phyloP scores from a whole-genome alignment of 1,284 basidiomycete genomes.

The Puccinia coronata region DNA sequence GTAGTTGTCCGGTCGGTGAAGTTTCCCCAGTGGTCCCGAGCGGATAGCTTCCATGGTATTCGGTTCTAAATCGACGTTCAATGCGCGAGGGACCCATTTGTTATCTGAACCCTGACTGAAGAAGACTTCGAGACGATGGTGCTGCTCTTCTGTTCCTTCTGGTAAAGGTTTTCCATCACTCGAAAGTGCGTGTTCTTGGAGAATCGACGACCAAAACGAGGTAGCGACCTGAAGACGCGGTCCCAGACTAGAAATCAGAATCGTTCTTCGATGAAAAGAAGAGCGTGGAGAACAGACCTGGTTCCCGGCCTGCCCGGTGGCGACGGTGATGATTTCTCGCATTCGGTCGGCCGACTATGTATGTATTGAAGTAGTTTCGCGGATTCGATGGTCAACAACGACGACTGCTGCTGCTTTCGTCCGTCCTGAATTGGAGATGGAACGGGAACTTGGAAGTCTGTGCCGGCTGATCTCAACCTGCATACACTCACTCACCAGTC shows the following conservation, averaged over 20 bases:
- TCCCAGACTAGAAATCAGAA: no score
- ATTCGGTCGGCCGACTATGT: conserved; percentile 5
- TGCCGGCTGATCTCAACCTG: no score
- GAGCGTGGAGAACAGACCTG: conserved; percentile 60
- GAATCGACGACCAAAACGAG: conserved; percentile 73
- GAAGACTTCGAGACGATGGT: conserved; percentile 57
- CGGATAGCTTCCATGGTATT: conserved; percentile 59
- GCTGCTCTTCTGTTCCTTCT: conserved; percentile 51
- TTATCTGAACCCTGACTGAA: conserved; percentile 57
- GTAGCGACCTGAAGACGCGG: conserved; percentile 65
- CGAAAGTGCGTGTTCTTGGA: conserved; percentile 77
- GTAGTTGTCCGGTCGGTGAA: conserved; percentile 59
- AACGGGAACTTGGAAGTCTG: no score
- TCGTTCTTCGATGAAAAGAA: no score
- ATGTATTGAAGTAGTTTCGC: no score
- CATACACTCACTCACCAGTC: no score
- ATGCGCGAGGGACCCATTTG: conserved; percentile 56
- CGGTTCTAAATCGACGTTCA: conserved; percentile 58
- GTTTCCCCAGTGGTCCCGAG: conserved; percentile 57
- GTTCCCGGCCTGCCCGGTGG: conserved; percentile 66
- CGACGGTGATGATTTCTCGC: conserved; percentile 53
- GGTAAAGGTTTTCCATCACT: conserved; percentile 66
- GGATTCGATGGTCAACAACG: not conserved
- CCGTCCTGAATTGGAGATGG: not conserved
- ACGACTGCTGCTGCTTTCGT: not conserved